A percentile compares a stretch with the other conserved stretches of the same genome.
These are phyloP conservation scores for Fusarium xyrophilum DNA, from an alignment of 2,329 filamentous ascomycete genomes.

Conservation along the genomic window DNA sequence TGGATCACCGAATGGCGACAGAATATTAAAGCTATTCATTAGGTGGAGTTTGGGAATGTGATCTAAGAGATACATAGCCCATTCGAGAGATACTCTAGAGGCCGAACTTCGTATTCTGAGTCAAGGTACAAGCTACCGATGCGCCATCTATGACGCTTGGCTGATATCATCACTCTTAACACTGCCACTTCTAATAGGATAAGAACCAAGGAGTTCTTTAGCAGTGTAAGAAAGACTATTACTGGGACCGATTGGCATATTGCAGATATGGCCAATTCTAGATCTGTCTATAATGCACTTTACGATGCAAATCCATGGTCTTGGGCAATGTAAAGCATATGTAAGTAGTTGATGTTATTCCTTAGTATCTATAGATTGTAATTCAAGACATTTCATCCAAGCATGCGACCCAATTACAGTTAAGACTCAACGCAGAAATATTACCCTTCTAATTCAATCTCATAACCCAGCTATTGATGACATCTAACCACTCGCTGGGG, in stretches of 20 bases:
- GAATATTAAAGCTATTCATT: slow-evolving; percentile 8
- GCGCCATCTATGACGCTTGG: not conserved
- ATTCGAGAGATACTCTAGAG: slow-evolving; percentile 2
- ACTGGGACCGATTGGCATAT: not conserved
- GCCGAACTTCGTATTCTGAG: not conserved
- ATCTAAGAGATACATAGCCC: slow-evolving; percentile 3
- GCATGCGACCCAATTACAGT: not conserved
- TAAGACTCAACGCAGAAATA: not conserved
- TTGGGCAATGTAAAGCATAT: not conserved
- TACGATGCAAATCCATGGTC: slow-evolving; percentile 9
- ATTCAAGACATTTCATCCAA: not conserved
- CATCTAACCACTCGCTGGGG: not conserved
- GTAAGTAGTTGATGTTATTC: not conserved
- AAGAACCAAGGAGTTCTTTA: not conserved
- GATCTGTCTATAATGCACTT: slow-evolving; percentile 1
- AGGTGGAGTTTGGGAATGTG: slow-evolving; percentile 3
- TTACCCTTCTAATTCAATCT: not conserved
- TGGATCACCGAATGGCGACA: slow-evolving; percentile 5
- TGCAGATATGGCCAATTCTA: not conserved
- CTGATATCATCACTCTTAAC: slow-evolving; percentile 3
- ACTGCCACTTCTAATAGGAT: not conserved
- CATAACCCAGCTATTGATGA: not conserved
- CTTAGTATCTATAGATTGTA: not conserved
- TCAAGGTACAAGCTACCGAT: not conserved
- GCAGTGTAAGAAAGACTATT: slow-evolving; percentile 5